Conservation (phyloP, 805 yeast genomes). For the Metschnikowia picachoensis region DNA sequence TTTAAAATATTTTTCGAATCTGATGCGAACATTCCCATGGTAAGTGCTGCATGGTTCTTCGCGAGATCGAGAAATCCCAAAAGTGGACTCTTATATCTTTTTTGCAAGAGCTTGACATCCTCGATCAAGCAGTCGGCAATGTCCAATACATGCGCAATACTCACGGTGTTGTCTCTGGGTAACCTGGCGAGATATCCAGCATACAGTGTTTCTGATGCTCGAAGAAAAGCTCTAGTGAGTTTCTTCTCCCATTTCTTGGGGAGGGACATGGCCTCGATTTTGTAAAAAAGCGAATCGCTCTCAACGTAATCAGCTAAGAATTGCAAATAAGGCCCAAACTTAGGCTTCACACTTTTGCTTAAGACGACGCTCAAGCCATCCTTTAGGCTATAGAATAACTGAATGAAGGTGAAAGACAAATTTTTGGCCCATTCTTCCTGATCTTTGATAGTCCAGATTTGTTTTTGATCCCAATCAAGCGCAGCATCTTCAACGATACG, state of each 20-base stretch:
- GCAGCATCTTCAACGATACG: conserved; percentile 30
- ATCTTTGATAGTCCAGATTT: conserved; percentile 39
- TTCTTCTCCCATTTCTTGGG: conserved; percentile 46
- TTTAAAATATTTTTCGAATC: conserved; percentile 51
- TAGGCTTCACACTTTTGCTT: conserved; percentile 46
- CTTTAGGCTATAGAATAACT: conserved; percentile 43
- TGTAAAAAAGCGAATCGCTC: conserved; percentile 41
- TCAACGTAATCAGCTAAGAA: conserved; percentile 50
- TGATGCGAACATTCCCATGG: conserved; percentile 50
- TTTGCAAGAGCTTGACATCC: conserved; percentile 50
- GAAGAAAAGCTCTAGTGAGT: conserved; percentile 31
- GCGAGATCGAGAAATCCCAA: conserved; percentile 55
- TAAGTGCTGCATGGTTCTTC: conserved; percentile 42
- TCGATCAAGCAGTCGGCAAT: conserved; percentile 51
- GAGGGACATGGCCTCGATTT: conserved; percentile 31
- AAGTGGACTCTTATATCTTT: conserved; percentile 57
- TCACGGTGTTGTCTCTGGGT: conserved; percentile 57
- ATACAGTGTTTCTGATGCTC: conserved; percentile 37
- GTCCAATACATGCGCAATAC: conserved; percentile 51
- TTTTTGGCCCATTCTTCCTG: conserved; percentile 48
- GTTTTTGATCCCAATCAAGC: conserved; percentile 30
- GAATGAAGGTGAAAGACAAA: conserved; percentile 43
- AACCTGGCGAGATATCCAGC: conserved; percentile 40
- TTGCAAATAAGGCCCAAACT: conserved; percentile 49
- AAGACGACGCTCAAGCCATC: conserved; percentile 40